Percentiles rank a stretch among this genome's conserved stretches.
phyloP scores from a whole-genome alignment of 2,329 filamentous ascomycete genomes.

The Blastomyces silverae region DNA sequence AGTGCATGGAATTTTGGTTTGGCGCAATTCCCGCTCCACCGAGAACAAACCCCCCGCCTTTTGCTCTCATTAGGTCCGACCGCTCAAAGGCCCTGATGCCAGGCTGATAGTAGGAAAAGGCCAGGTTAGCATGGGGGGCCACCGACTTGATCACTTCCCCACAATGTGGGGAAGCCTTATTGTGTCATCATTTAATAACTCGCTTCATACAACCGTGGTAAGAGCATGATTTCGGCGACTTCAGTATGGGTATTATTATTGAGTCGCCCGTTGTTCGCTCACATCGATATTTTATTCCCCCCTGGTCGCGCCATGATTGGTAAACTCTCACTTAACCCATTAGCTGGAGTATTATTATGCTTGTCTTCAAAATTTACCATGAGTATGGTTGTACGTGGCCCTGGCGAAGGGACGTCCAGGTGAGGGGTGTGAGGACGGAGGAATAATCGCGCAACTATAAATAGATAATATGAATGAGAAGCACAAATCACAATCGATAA shows the following conservation, averaged over 20 bases:
- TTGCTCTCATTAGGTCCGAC: not conserved
- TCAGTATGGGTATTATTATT: not conserved
- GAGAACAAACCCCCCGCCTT: not conserved
- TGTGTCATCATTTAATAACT: not conserved
- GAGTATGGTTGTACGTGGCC: not conserved
- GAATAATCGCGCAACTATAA: not conserved
- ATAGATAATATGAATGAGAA: too few relatives aligned
- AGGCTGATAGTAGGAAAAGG: not conserved
- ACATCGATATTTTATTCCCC: not conserved
- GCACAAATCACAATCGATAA: not conserved
- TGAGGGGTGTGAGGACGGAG: not conserved
- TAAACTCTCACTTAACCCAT: not conserved
- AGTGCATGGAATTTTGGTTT: not conserved
- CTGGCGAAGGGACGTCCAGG: too few relatives aligned
- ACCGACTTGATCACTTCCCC: not conserved
- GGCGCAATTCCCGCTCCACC: not conserved
- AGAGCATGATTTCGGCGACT: not conserved
- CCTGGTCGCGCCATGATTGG: not conserved
- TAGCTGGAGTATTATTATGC: too few relatives aligned
- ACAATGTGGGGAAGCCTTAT: conserved; percentile 1
- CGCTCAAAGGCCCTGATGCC: not conserved
- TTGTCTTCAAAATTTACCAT: not conserved
- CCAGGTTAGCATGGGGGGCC: not conserved
- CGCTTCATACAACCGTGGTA: not conserved
- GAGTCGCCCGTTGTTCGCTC: not conserved